Evolutionary conservation across 345 rosid species (phyloP).

Genomic region (Turritis glabra): DNA sequence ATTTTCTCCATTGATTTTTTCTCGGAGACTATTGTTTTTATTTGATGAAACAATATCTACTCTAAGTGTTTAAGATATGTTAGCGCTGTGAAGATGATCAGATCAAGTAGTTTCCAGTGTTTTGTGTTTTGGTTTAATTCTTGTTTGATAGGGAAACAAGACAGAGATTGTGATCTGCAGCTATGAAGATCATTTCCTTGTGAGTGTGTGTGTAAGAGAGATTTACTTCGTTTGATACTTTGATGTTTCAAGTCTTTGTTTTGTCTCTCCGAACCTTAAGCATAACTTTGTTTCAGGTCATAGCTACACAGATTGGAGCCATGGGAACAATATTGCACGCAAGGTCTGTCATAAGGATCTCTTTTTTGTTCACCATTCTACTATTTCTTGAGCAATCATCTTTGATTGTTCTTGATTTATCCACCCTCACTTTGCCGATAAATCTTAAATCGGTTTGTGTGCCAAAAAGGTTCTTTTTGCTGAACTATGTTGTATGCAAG

Average conservation of each 20-base stretch:
- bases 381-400: not conserved
- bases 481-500: slow-evolving; percentile 74
- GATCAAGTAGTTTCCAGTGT: not conserved
- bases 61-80: not conserved
- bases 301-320: slow-evolving; percentile 83
- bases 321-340: slow-evolving; percentile 91
- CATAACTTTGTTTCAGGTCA: slow-evolving; percentile 52
- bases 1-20: no score
- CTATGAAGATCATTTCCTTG: slow-evolving; percentile 80
- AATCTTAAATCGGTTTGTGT: no score
- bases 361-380: not conserved
- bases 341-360: slow-evolving; percentile 34
- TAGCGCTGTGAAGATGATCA: not conserved
- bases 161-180: slow-evolving; percentile 76
- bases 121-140: not conserved
- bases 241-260: not conserved
- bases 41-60: no score
- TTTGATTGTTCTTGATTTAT: not conserved
- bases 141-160: slow-evolving; percentile 64
- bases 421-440: no score
- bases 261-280: slow-evolving; percentile 19
- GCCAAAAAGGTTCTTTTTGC: not conserved
- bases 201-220: slow-evolving; percentile 42
- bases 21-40: no score
- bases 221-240: not conserved